Percentiles rank a stretch among this genome's conserved stretches.
Evolutionary conservation across 495 filamentous ascomycete species (phyloP).

Genomic region (Annulohypoxylon stygium): DNA sequence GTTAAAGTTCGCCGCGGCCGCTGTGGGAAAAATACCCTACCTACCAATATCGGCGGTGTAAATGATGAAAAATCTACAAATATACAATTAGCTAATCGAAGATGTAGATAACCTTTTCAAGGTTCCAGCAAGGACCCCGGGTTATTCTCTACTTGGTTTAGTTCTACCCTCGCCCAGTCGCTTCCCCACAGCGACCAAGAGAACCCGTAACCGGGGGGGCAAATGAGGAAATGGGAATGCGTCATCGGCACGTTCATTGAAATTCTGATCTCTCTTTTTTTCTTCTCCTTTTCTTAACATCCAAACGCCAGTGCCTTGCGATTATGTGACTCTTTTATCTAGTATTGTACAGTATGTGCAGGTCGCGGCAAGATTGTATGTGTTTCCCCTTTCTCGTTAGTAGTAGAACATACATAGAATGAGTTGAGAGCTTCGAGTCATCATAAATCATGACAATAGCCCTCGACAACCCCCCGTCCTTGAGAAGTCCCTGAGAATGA

Average conservation of each 20-base stretch:
- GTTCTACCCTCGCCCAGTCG: slow-evolving; percentile 27
- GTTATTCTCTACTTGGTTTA: slow-evolving; percentile 31
- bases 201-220: slow-evolving; percentile 1
- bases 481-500: slow-evolving; percentile 9
- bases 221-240: neutral
- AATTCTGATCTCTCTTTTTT: neutral
- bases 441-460: slow-evolving; percentile 36
- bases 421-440: slow-evolving; percentile 44
- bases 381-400: slow-evolving; percentile 21
- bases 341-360: slow-evolving; percentile 43
- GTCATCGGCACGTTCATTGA: slow-evolving; percentile 27
- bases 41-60: slow-evolving; percentile 34
- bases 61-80: slow-evolving; percentile 12
- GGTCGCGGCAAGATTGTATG: slow-evolving; percentile 5
- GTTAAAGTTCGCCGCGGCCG: neutral
- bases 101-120: slow-evolving; percentile 29
- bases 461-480: slow-evolving; percentile 27
- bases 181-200: slow-evolving; percentile 35
- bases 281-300: slow-evolving; percentile 9
- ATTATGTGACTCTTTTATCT: slow-evolving; percentile 42
- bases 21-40: neutral
- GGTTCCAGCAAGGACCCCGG: slow-evolving; percentile 11
- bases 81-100: slow-evolving; percentile 30
- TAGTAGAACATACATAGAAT: slow-evolving; percentile 37
- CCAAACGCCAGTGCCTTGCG: slow-evolving; percentile 31